A percentile compares a stretch with the other conserved stretches of the same genome.
Conservation (phyloP, 768 basidiomycete species). For the Mycena olivaceomarginata region DNA sequence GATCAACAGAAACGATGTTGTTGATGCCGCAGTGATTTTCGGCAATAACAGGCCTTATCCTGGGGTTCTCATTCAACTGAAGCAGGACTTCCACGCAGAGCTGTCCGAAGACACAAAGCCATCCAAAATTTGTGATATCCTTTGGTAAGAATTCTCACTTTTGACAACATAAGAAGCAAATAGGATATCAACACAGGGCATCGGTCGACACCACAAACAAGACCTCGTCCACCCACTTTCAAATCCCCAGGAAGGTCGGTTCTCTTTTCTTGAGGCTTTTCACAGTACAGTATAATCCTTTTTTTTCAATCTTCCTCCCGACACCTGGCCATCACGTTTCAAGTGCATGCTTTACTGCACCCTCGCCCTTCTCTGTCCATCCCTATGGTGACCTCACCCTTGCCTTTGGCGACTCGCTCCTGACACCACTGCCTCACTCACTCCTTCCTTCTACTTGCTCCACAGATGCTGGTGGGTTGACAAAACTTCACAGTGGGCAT, state of each 20-base stretch:
- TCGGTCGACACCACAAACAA: constrained; percentile 21
- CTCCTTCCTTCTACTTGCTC: too few relatives aligned
- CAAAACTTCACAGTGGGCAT: too few relatives aligned
- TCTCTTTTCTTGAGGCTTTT: not conserved
- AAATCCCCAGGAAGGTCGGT: constrained; percentile 20
- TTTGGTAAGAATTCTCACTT: constrained; percentile 5
- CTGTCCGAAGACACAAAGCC: not conserved
- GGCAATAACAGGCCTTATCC: constrained; percentile 8
- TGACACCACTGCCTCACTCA: too few relatives aligned
- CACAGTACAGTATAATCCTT: too few relatives aligned
- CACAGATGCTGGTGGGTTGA: too few relatives aligned
- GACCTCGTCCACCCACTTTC: not conserved
- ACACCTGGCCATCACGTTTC: too few relatives aligned
- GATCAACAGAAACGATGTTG: constrained; percentile 19
- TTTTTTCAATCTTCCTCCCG: too few relatives aligned
- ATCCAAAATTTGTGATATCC: not conserved
- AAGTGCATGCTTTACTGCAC: too few relatives aligned
- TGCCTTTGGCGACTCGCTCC: too few relatives aligned
- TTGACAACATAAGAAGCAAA: not conserved
- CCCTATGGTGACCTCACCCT: too few relatives aligned
- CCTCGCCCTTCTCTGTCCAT: too few relatives aligned
- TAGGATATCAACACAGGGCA: not conserved
- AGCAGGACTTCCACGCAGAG: constrained; percentile 2
- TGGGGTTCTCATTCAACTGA: constrained; percentile 31
- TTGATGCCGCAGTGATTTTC: constrained; percentile 19